These are phyloP conservation scores for Schwanniomyces etchellsii DNA, from an alignment of 1,139 yeast genomes.

Conservation along the genomic window DNA sequence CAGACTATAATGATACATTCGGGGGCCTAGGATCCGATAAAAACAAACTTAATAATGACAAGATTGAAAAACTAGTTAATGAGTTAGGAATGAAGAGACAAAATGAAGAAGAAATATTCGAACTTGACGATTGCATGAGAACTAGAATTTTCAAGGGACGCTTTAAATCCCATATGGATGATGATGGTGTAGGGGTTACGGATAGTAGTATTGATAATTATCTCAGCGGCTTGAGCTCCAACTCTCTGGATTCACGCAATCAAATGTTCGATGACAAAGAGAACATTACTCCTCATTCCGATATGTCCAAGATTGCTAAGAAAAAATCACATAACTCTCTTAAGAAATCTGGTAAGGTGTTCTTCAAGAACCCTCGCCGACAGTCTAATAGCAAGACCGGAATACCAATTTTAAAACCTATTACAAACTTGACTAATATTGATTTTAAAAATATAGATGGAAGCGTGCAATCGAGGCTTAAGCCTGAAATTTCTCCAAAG, in stretches of 20 bases:
- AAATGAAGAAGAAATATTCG: slow-evolving; percentile 23
- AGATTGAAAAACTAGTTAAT: slow-evolving; percentile 31
- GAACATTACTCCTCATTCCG: slow-evolving; percentile 21
- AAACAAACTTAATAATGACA: slow-evolving; percentile 26
- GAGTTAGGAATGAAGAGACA: slow-evolving; percentile 18
- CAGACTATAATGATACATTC: slow-evolving; percentile 12
- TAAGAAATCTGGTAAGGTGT: slow-evolving; percentile 18
- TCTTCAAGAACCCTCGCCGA: slow-evolving; percentile 17
- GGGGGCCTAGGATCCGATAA: slow-evolving; percentile 5
- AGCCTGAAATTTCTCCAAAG: slow-evolving; percentile 20
- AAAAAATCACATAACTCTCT: slow-evolving; percentile 14
- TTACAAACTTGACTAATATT: slow-evolving; percentile 16
- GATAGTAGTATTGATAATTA: slow-evolving; percentile 16
- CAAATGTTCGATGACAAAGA: slow-evolving; percentile 26
- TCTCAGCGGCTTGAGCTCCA: slow-evolving; percentile 12
- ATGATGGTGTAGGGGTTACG: slow-evolving; percentile 25
- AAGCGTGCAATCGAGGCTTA: background rate
- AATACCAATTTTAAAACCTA: slow-evolving; percentile 29
- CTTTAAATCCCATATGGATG: slow-evolving; percentile 17
- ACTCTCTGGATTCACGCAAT: slow-evolving; percentile 1
- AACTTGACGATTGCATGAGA: slow-evolving; percentile 43
- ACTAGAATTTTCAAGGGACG: slow-evolving; percentile 39
- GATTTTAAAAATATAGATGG: slow-evolving; percentile 10
- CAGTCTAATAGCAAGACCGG: slow-evolving; percentile 10
- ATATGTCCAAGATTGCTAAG: slow-evolving; percentile 22